phyloP scores from a whole-genome alignment of 352 stramenopile genomes.

The Blastocystis sp. region DNA sequence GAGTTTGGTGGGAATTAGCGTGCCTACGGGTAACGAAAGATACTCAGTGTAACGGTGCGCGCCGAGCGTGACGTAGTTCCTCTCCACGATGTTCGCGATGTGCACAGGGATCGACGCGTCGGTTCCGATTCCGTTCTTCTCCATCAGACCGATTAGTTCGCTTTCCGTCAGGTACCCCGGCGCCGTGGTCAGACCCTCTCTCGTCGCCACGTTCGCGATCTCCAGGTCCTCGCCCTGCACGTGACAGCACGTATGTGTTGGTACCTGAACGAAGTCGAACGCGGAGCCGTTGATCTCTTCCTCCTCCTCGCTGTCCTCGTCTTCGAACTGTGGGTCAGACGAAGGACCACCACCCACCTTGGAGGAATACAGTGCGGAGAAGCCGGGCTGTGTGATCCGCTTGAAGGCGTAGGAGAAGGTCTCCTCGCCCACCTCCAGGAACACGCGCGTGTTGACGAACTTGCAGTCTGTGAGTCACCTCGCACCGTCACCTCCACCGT shows the following conservation, averaged over 20 bases:
- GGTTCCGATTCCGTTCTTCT: constrained; percentile 81
- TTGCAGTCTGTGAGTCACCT: constrained; percentile 79
- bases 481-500: constrained; percentile 77
- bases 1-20: constrained; percentile 80
- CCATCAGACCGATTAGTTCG: constrained; percentile 82
- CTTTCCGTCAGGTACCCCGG: constrained; percentile 80
- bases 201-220: constrained; percentile 9
- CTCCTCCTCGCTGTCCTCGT: constrained; percentile 33
- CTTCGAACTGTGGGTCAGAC: not conserved
- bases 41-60: constrained; percentile 41
- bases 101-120: constrained; percentile 82
- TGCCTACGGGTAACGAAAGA: constrained; percentile 76
- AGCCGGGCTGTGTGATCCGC: constrained; percentile 79
- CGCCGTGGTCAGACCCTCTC: constrained; percentile 47
- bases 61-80: constrained; percentile 80
- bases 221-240: constrained; percentile 17
- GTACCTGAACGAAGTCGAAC: constrained; percentile 32
- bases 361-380: constrained; percentile 21
- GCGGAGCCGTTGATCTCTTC: not conserved
- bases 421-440: constrained; percentile 80
- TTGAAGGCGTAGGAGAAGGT: constrained; percentile 79
- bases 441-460: constrained; percentile 79
- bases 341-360: not conserved
- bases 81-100: constrained; percentile 82
- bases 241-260: not conserved